A percentile compares a stretch with the other conserved stretches of the same genome.
phyloP scores from a whole-genome alignment of 805 yeast species.

The Yarrowia keelungensis region DNA sequence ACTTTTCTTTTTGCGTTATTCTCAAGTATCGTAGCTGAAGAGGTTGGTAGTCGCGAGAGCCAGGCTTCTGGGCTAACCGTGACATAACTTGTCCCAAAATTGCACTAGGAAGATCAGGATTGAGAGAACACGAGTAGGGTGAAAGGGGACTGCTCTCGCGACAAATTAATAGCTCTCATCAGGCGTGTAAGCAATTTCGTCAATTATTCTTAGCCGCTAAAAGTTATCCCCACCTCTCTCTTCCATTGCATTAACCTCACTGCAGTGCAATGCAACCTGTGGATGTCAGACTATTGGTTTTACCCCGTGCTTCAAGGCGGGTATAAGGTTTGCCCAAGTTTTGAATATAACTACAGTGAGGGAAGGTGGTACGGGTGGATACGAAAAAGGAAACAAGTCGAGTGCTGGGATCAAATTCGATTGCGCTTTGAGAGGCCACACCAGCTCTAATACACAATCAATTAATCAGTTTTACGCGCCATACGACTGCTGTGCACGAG shows the following conservation, averaged over 20 bases:
- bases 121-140: too few relatives aligned
- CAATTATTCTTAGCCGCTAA: neutral
- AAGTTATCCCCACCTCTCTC: slow-evolving; percentile 1
- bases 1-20: neutral
- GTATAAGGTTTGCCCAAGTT: slow-evolving; percentile 14
- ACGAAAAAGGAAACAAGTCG: slow-evolving; percentile 12
- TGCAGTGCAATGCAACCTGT: slow-evolving; percentile 37
- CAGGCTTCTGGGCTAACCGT: too few relatives aligned
- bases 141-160: too few relatives aligned
- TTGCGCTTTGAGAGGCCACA: neutral
- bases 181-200: neutral
- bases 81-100: too few relatives aligned
- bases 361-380: slow-evolving; percentile 20
- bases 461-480: neutral
- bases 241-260: slow-evolving; percentile 17
- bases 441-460: neutral
- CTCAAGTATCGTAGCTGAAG: too few relatives aligned
- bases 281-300: slow-evolving; percentile 27
- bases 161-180: neutral
- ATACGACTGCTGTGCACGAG: neutral
- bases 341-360: slow-evolving; percentile 23
- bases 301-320: slow-evolving; percentile 26
- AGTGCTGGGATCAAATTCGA: neutral
- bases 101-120: too few relatives aligned
- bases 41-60: too few relatives aligned